These are phyloP conservation scores for Phytopythium ostracodes DNA, from an alignment of 352 stramenopile genomes.

Conservation along the genomic window DNA sequence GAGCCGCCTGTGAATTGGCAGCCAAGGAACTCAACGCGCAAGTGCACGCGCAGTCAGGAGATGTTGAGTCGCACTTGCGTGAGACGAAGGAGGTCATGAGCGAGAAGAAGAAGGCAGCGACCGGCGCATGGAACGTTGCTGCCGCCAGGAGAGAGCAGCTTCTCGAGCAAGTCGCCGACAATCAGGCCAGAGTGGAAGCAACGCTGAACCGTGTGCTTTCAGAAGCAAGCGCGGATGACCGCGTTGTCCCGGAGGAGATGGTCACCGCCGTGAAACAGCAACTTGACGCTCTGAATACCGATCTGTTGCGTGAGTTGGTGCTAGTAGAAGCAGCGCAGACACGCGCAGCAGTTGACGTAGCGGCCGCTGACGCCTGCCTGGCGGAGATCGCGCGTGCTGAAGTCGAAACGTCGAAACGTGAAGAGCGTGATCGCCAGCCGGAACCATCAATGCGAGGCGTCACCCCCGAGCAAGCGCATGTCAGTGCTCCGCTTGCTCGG, in stretches of 20 bases:
- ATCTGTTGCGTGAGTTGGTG: slow-evolving; percentile 14
- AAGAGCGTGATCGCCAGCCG: not conserved
- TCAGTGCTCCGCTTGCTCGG: not conserved
- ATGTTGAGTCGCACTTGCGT: not conserved
- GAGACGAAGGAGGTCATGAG: not conserved
- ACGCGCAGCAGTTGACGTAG: slow-evolving; percentile 14
- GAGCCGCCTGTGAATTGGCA: slow-evolving; percentile 15
- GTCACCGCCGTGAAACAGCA: not conserved
- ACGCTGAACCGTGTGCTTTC: not conserved
- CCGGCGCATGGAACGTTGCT: not conserved
- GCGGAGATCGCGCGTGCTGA: not conserved
- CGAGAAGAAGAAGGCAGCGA: not conserved
- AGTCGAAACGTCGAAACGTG: not conserved
- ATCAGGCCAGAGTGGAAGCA: not conserved
- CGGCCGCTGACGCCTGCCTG: slow-evolving; percentile 11
- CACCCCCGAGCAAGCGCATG: not conserved
- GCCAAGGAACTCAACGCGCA: not conserved
- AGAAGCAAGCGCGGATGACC: not conserved
- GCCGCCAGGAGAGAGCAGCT: not conserved
- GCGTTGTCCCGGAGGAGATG: not conserved
- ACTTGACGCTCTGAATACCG: slow-evolving; percentile 8
- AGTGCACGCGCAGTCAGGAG: not conserved
- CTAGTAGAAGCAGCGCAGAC: slow-evolving; percentile 14
- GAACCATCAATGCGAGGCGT: not conserved
- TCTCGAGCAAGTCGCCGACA: not conserved